These are phyloP conservation scores for Dendrothele bispora DNA, from an alignment of 768 basidiomycete species.

Conservation along the genomic window DNA sequence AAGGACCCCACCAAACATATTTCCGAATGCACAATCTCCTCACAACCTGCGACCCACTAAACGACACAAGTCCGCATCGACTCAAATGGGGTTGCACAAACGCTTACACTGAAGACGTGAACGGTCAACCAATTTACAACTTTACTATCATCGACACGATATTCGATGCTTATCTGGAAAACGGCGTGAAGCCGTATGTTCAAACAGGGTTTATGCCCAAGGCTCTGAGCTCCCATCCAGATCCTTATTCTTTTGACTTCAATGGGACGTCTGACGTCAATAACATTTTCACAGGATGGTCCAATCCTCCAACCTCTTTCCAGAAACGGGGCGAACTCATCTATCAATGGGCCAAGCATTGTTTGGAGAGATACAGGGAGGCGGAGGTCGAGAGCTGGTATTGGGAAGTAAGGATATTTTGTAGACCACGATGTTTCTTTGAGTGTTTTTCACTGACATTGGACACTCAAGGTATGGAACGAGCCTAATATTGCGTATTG, in stretches of 20 bases:
- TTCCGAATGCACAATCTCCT: slow-evolving; percentile 16
- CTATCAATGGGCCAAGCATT: slow-evolving; percentile 13
- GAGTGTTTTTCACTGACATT: too few relatives aligned
- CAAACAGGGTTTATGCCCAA: slow-evolving; percentile 16
- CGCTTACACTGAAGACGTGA: slow-evolving; percentile 16
- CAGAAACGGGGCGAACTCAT: slow-evolving; percentile 15
- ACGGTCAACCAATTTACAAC: slow-evolving; percentile 14
- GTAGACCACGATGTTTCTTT: too few relatives aligned
- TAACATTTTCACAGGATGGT: slow-evolving; percentile 16
- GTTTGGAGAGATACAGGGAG: slow-evolving; percentile 14
- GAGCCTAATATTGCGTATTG: slow-evolving; percentile 16
- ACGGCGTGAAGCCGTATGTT: slow-evolving; percentile 16
- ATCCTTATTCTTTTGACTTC: slow-evolving; percentile 14
- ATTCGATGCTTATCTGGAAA: slow-evolving; percentile 15
- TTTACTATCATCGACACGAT: slow-evolving; percentile 15
- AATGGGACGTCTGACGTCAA: slow-evolving; percentile 6
- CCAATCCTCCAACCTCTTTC: slow-evolving; percentile 14
- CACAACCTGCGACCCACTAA: slow-evolving; percentile 13
- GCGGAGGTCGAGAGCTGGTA: slow-evolving; percentile 15
- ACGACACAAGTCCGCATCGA: slow-evolving; percentile 13
- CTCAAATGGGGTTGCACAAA: slow-evolving; percentile 17
- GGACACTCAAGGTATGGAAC: slow-evolving; percentile 16
- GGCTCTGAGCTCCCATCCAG: slow-evolving; percentile 13
- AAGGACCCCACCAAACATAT: slow-evolving; percentile 16
- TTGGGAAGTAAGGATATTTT: slow-evolving; percentile 17